Percentiles rank a stretch among this genome's conserved stretches.
Conservation (phyloP, 495 filamentous ascomycete genomes). For the Annulohypoxylon bovei region DNA sequence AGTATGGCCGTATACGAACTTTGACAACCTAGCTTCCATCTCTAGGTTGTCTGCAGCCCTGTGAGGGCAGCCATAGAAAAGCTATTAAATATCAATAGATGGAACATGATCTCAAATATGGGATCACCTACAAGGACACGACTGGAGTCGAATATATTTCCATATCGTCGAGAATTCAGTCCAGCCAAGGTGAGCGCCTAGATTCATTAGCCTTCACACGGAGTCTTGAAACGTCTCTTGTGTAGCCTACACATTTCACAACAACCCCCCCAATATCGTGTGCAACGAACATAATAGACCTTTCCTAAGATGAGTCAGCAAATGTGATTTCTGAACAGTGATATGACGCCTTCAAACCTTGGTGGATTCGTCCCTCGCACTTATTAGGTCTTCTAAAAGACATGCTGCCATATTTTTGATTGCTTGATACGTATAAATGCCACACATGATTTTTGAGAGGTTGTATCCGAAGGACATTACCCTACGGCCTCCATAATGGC, state of each 20-base stretch:
- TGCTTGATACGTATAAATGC: not conserved
- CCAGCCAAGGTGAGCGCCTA: constrained; percentile 7
- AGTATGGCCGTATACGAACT: not conserved
- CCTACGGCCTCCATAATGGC: not conserved
- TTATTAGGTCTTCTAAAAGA: not conserved
- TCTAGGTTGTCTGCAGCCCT: not conserved
- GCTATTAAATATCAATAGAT: not conserved
- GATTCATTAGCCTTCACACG: not conserved
- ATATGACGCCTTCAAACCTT: not conserved
- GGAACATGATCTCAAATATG: not conserved
- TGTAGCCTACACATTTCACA: constrained; percentile 24
- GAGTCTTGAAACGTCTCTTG: not conserved
- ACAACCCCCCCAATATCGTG: constrained; percentile 34
- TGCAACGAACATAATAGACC: constrained; percentile 23
- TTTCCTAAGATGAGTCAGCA: not conserved
- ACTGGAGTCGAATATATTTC: constrained; percentile 17
- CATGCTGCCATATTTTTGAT: not conserved
- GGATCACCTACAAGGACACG: constrained; percentile 8
- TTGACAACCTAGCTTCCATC: constrained; percentile 22
- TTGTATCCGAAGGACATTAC: constrained; percentile 9
- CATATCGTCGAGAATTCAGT: constrained; percentile 4
- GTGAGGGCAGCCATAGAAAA: constrained; percentile 31
- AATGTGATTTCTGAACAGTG: not conserved
- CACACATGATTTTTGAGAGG: not conserved
- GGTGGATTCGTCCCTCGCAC: not conserved